These are phyloP conservation scores for Coffea eugenioides DNA, from an alignment of 257 asterid species.

Conservation along the genomic window DNA sequence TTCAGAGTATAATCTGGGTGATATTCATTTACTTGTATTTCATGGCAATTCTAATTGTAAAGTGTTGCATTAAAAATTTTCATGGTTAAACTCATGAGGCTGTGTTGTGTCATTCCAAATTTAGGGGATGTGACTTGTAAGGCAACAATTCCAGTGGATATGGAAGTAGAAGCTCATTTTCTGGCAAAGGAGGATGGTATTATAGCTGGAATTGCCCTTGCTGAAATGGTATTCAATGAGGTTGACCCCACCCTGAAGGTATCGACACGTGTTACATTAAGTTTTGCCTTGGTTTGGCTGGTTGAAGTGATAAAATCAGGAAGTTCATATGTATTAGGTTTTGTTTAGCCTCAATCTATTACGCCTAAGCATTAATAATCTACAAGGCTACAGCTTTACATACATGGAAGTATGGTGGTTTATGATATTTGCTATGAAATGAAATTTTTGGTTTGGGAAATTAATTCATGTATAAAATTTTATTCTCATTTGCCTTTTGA, in stretches of 20 bases:
- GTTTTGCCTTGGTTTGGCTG: background rate
- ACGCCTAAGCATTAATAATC: background rate
- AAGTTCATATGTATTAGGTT: background rate
- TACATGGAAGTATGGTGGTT: background rate
- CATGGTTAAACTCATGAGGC: background rate
- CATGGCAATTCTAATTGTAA: background rate
- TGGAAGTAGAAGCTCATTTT: constrained; percentile 89
- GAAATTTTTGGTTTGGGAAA: background rate
- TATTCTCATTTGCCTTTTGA: background rate
- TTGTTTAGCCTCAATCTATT: background rate
- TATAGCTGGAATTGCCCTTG: constrained; percentile 85
- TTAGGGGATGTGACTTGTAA: constrained; percentile 94
- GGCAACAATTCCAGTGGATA: constrained; percentile 84
- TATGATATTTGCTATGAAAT: background rate
- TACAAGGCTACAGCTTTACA: background rate
- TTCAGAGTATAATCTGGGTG: background rate
- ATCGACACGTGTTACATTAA: constrained; percentile 13
- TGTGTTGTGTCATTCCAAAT: constrained; percentile 12
- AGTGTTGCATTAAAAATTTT: background rate
- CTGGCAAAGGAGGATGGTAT: constrained; percentile 94
- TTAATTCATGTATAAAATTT: background rate
- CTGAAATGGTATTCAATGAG: constrained; percentile 83
- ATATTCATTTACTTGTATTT: background rate
- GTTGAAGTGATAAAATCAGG: background rate
- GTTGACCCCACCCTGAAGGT: constrained; percentile 92